Evolutionary conservation across 331 rosid species (phyloP).

Genomic region (Malus hybrid): DNA sequence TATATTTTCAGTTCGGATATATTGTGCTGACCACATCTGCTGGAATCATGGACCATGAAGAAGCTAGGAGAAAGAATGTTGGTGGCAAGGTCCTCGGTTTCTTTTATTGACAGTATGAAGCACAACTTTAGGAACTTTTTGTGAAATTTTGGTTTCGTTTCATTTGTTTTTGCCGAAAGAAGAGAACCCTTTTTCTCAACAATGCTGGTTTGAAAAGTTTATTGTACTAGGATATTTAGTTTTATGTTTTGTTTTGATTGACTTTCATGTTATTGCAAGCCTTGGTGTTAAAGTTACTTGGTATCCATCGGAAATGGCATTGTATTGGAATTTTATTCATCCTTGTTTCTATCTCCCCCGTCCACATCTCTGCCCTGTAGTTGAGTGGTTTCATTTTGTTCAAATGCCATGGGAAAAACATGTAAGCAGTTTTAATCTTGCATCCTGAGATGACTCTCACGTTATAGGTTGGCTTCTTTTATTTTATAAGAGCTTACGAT

Average conservation of each 20-base stretch:
- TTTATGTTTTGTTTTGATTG: neutral
- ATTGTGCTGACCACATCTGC: constrained; percentile 52
- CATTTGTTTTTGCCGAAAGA: neutral
- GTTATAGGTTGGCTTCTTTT: neutral
- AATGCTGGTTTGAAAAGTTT: neutral
- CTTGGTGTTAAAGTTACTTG: neutral
- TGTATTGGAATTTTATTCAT: neutral
- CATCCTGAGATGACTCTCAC: neutral
- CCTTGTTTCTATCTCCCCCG: neutral
- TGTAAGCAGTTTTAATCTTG: neutral
- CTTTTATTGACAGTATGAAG: constrained; percentile 32
- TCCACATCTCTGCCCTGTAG: neutral
- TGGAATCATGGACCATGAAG: constrained; percentile 55
- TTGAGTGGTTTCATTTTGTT: neutral
- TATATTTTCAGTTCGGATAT: constrained; percentile 37
- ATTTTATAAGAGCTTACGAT: neutral
- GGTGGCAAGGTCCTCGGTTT: constrained; percentile 59
- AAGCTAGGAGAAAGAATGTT: constrained; percentile 53
- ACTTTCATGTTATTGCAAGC: neutral
- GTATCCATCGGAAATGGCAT: neutral
- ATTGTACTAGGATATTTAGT: neutral
- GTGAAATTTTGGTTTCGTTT: constrained; percentile 11
- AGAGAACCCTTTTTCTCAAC: neutral
- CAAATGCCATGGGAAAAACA: neutral
- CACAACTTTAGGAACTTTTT: neutral